Base-by-base conservation (phyloP, 495 filamentous ascomycete species). In the Daldinia loculata region DNA sequence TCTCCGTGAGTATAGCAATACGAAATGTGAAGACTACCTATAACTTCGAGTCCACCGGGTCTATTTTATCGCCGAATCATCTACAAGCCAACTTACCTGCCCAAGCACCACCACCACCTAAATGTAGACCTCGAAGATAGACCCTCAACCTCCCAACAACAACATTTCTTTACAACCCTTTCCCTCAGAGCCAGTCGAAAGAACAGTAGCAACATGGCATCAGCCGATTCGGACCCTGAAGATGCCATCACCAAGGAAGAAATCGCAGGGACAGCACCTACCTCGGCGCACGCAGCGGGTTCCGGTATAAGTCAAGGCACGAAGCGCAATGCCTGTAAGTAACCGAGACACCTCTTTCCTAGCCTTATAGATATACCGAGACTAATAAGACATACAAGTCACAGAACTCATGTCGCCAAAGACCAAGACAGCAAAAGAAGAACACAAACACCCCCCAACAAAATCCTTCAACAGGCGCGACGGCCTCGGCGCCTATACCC, bases 401-500 rank as follows among this genome's bases (percentile, higher is more conserved):
- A 78, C 88, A 69, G 88, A 91, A 66, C 86, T 95, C 61, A 91
- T 94, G 84, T 80, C 85, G 4, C 83, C 85, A 11, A 88, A 89
- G 75, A 76, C 78, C 57, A 88, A 89, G 71, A 22, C 62, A 0
- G 11, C 71, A 6, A 78, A 76, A 63, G 61, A 71, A n/a, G 63
- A 75, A 2, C 82, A 85, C 76, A 58, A 87, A 56, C 17, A 38
- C 41, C 19, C 66, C 60, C 30, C 32, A 14, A 57, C 68, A 69
- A 74, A 67, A 67, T 56, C 75, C 56, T 77, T 80, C 75, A 79
- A 80, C 15, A 80, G 80, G 45, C 88, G 89, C 56, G 85, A 91
- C 73, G 90, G 82, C 7, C 87, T 98, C 2, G 87, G 87, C 55
- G 84, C 83, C 7, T 97, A 97, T 82, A 90, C 91, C 62, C 69